Base-by-base conservation (phyloP, 805 yeast genomes). In the Ogataea naganishii region DNA sequence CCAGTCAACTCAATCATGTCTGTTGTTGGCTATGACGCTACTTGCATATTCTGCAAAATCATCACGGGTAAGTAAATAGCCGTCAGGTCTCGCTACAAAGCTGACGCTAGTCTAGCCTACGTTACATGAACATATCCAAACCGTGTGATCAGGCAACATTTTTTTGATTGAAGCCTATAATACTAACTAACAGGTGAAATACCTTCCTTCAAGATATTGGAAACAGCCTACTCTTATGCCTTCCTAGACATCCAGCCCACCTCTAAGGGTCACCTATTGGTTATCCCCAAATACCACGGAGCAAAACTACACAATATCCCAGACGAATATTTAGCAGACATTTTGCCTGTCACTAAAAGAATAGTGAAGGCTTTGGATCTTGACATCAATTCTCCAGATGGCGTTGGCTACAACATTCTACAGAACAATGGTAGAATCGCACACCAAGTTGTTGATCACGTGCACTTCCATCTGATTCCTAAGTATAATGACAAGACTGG, bases 371-470 rank as follows among this genome's bases (percentile, higher is more conserved):
- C 81, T 5, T 62, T 83, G 37, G 79, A 71, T 4, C 65, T 79
- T 39, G 80, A 72, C 40, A 60, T 62, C 26, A 80, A 78, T 36
- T 72, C 81, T 22, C 68, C 72, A 11, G 66, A 67, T 5, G 84
- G 85, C 13, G 66, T 59, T 29, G 94, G 95, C 26, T 89, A 89
- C 68, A 89, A 89, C 51, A 53, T 89, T 14, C 63, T 89, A 41
- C 97, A 88, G 58, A 92, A 89, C 66, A 92, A 89, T 45, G 97
- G 97, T 29, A 62, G 83, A 51, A 77, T 88, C 49, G 98, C 97
- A 9, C 97, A 92, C 52, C 98, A 89, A 62, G 80, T 70, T 33
- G 97, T 92, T 34, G 92, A 82, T 43, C 98, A 89, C 53, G 96
- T 92, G 35, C 98, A 89, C 56, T 82, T 92, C 71, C 98, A 89